These are phyloP conservation scores for Chrysoporthe cubensis DNA, from an alignment of 2,329 filamentous ascomycete genomes.

Conservation along the genomic window DNA sequence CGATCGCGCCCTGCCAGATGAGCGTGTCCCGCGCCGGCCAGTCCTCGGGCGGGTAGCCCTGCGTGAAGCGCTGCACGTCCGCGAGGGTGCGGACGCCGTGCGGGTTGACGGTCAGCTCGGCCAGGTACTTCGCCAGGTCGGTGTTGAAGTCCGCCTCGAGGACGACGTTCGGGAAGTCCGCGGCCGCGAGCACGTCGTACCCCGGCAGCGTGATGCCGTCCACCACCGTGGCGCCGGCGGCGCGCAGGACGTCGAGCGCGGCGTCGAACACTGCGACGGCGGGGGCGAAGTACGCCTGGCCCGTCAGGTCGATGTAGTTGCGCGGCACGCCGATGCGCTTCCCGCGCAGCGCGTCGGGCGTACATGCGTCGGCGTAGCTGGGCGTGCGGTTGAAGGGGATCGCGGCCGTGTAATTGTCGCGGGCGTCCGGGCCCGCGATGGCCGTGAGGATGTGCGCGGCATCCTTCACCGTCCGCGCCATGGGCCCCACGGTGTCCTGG, in stretches of 20 bases:
- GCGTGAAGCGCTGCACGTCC: constrained; percentile 60
- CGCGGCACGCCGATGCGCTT: constrained; percentile 67
- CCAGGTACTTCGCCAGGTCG: constrained; percentile 59
- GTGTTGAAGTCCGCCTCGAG: constrained; percentile 60
- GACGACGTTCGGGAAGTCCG: constrained; percentile 45
- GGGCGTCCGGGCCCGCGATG: constrained; percentile 58
- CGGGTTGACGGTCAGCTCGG: constrained; percentile 60
- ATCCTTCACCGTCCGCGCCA: constrained; percentile 47
- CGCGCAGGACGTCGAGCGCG: constrained; percentile 55
- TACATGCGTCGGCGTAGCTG: constrained; percentile 64
- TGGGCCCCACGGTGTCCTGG: constrained; percentile 65
- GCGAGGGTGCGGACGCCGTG: constrained; percentile 55
- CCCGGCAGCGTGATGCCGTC: constrained; percentile 56
- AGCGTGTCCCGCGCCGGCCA: constrained; percentile 62
- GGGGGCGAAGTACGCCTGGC: constrained; percentile 37
- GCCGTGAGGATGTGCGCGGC: constrained; percentile 64
- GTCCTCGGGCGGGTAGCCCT: constrained; percentile 53
- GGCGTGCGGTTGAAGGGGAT: constrained; percentile 59
- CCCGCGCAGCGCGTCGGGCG: constrained; percentile 54
- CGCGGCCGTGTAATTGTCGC: constrained; percentile 66
- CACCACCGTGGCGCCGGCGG: constrained; percentile 63
- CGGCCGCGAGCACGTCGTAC: constrained; percentile 44
- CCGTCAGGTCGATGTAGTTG: constrained; percentile 54
- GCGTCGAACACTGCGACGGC: constrained; percentile 56
- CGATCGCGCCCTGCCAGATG: constrained; percentile 58